Percentiles rank a stretch among this genome's conserved stretches.
These are phyloP conservation scores for Dichomitus squalens DNA, from an alignment of 1,284 basidiomycete species.

Conservation along the genomic window DNA sequence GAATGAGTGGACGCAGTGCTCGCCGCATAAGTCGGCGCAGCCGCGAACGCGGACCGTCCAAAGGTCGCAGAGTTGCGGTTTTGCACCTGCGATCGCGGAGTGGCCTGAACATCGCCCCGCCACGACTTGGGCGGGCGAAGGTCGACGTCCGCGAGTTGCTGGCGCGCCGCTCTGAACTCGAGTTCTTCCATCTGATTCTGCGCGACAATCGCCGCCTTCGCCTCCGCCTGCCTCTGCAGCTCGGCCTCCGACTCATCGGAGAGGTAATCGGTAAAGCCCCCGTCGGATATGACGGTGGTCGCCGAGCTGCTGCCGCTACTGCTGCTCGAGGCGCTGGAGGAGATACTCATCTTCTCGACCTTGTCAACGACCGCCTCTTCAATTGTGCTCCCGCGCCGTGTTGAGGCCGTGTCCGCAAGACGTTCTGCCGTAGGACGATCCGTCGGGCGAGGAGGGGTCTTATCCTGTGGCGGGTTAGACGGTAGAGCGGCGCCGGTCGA, in stretches of 20 bases:
- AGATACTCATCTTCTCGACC: constrained; percentile 43
- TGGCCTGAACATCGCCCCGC: constrained; percentile 41
- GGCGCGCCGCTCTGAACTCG: constrained; percentile 76
- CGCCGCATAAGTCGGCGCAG: constrained; percentile 18
- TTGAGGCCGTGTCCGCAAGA: constrained; percentile 11
- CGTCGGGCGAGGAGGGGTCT: constrained; percentile 5
- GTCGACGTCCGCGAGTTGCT: constrained; percentile 72
- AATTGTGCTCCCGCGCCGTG: constrained; percentile 32
- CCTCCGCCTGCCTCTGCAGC: constrained; percentile 79
- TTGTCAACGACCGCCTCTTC: constrained; percentile 42
- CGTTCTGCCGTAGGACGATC: constrained; percentile 13
- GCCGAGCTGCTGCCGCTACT: constrained; percentile 67
- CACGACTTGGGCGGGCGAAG: constrained; percentile 74
- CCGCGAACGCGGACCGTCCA: constrained; percentile 19
- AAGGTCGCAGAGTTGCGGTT: constrained; percentile 18
- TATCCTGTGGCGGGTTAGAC: not conserved
- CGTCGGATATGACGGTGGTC: constrained; percentile 77
- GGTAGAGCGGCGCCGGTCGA: constrained; percentile 9
- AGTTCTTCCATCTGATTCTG: constrained; percentile 77
- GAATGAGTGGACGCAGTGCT: constrained; percentile 23
- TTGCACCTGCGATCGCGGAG: constrained; percentile 31
- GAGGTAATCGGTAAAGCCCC: constrained; percentile 81
- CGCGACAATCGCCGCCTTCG: constrained; percentile 70
- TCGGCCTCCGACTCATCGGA: constrained; percentile 85
- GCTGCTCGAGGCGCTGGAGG: constrained; percentile 45